These are phyloP conservation scores for Blastobotrys indianensis DNA, from an alignment of 1,139 yeast species.

Conservation along the genomic window DNA sequence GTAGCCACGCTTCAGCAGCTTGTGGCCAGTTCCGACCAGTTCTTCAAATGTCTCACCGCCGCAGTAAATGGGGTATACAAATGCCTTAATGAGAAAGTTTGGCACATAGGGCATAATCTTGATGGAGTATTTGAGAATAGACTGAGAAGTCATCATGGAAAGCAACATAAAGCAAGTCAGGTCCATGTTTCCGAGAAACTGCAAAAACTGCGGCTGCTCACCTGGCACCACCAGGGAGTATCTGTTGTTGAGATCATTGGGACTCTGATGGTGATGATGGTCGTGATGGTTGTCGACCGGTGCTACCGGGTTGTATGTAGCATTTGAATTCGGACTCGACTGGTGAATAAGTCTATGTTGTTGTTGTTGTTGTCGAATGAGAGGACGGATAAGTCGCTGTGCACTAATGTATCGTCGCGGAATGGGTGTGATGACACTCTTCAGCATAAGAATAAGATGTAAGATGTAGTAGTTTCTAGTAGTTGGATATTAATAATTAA, in stretches of 20 bases:
- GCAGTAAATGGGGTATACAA: slow-evolving; percentile 79
- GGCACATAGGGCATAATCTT: slow-evolving; percentile 47
- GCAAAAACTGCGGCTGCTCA: slow-evolving; percentile 21
- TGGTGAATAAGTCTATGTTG: slow-evolving; percentile 1
- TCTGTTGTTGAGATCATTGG: background rate
- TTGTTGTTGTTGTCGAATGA: no score
- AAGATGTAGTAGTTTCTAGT: no score
- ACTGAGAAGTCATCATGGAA: slow-evolving; percentile 32
- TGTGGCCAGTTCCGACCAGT: slow-evolving; percentile 63
- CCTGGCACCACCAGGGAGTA: slow-evolving; percentile 9
- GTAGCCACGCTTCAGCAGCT: slow-evolving; percentile 66
- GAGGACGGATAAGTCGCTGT: no score
- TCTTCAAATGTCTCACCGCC: slow-evolving; percentile 80
- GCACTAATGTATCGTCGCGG: no score
- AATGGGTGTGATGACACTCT: no score
- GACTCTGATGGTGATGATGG: background rate
- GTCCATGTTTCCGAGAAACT: slow-evolving; percentile 21
- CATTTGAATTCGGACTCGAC: slow-evolving; percentile 1
- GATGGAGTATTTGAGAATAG: slow-evolving; percentile 31
- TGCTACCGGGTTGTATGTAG: slow-evolving; percentile 1
- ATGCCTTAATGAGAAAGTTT: slow-evolving; percentile 55
- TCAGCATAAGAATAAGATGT: no score
- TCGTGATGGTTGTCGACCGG: background rate
- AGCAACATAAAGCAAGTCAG: slow-evolving; percentile 28
- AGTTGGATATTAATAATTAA: no score